phyloP scores from a whole-genome alignment of 2,329 filamentous ascomycete species.

The Phialophora verrucosa region DNA sequence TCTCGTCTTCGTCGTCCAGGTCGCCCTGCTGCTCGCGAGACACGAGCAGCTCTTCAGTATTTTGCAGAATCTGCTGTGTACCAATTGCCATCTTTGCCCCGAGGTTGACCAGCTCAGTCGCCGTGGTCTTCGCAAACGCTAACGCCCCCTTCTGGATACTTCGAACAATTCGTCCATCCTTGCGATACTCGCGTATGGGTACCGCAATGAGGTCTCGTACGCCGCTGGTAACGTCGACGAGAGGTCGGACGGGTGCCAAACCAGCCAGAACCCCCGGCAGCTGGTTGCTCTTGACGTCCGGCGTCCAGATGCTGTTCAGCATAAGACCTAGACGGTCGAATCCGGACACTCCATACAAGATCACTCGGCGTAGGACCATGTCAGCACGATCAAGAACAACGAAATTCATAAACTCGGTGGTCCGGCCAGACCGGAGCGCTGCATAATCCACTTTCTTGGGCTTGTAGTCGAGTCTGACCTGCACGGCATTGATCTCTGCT shows the following conservation, averaged over 20 bases:
- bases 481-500: conserved; percentile 82
- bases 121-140: conserved; percentile 90
- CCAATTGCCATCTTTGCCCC: conserved; percentile 94
- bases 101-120: conserved; percentile 89
- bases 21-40: conserved; percentile 58
- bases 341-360: conserved; percentile 88
- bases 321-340: conserved; percentile 89
- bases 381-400: conserved; percentile 87
- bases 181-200: conserved; percentile 88
- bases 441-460: conserved; percentile 97
- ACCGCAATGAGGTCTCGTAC: conserved; percentile 86
- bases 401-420: conserved; percentile 99
- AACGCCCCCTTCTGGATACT: conserved; percentile 89
- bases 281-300: conserved; percentile 87
- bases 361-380: conserved; percentile 83
- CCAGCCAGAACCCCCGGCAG: conserved; percentile 87
- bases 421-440: conserved; percentile 87
- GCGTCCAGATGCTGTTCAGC: conserved; percentile 95
- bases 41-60: conserved; percentile 78
- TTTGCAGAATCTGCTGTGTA: conserved; percentile 89
- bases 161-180: conserved; percentile 89
- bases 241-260: conserved; percentile 82
- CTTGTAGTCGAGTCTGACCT: conserved; percentile 92
- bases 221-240: conserved; percentile 89
- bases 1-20: conserved; percentile 69